Evolutionary conservation across 2,329 filamentous ascomycete genomes (phyloP).

Genomic region (Ophiostoma australiae): DNA sequence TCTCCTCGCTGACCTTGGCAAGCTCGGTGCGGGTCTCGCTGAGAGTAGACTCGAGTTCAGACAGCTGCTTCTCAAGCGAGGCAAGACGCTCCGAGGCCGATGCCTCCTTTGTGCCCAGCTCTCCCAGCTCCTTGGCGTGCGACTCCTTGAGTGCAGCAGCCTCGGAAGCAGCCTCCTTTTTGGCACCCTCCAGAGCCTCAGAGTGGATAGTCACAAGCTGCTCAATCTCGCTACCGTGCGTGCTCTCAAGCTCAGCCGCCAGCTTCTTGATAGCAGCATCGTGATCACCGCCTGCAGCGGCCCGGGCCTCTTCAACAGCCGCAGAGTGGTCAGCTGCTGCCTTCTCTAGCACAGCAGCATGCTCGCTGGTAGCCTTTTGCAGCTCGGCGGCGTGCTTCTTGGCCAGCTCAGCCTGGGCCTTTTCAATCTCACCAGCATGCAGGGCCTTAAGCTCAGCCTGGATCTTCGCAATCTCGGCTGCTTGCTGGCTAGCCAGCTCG

Average conservation of each 20-base stretch:
- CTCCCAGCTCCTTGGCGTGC: slow-evolving; percentile 41
- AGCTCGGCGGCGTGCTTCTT: slow-evolving; percentile 22
- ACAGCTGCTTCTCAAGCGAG: slow-evolving; percentile 37
- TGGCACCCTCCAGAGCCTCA: slow-evolving; percentile 43
- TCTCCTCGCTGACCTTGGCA: slow-evolving; percentile 44
- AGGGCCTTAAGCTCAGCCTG: slow-evolving; percentile 34
- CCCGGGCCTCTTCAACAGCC: slow-evolving; percentile 40
- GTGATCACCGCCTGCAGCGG: slow-evolving; percentile 28
- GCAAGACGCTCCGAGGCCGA: slow-evolving; percentile 42
- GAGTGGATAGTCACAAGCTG: slow-evolving; percentile 42
- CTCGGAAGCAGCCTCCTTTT: slow-evolving; percentile 42
- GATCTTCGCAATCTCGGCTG: slow-evolving; percentile 44
- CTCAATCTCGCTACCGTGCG: slow-evolving; percentile 41
- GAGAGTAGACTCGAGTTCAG: slow-evolving; percentile 37
- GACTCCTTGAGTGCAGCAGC: slow-evolving; percentile 34
- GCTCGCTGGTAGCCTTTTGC: slow-evolving; percentile 33
- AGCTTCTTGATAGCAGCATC: slow-evolving; percentile 34
- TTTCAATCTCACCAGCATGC: slow-evolving; percentile 44
- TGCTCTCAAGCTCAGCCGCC: slow-evolving; percentile 41
- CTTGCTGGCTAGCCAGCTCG: slow-evolving; percentile 39
- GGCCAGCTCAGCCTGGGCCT: slow-evolving; percentile 37
- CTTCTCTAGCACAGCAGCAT: slow-evolving; percentile 35
- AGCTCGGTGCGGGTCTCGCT: slow-evolving; percentile 40
- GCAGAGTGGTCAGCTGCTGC: slow-evolving; percentile 35
- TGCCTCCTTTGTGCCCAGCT: slow-evolving; percentile 32